Conservation (phyloP, 2,329 filamentous ascomycete genomes). For the Blastomyces gilchristii region DNA sequence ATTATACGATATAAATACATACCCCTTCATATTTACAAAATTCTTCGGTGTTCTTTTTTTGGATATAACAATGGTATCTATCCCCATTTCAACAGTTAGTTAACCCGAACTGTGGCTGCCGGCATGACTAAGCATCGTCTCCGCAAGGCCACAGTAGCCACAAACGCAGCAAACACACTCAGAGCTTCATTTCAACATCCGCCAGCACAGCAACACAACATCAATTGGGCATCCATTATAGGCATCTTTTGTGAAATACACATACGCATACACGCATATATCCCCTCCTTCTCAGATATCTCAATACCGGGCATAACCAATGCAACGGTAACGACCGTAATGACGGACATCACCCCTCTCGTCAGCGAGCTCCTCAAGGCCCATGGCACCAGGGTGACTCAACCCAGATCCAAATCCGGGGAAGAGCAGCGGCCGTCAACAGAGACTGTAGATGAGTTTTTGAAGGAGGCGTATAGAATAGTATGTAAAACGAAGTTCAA, state of each 20-base stretch:
- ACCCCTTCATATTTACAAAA: too few relatives aligned
- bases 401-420: slow-evolving; percentile 15
- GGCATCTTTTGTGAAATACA: background rate
- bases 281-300: background rate
- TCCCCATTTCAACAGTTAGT: too few relatives aligned
- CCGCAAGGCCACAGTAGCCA: slow-evolving; percentile 3
- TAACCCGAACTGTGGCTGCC: too few relatives aligned
- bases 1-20: too few relatives aligned
- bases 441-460: slow-evolving; percentile 62
- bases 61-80: too few relatives aligned
- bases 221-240: background rate
- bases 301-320: background rate
- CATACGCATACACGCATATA: slow-evolving; percentile 1
- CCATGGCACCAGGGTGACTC: slow-evolving; percentile 29
- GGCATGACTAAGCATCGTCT: slow-evolving; percentile 1
- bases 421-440: slow-evolving; percentile 17
- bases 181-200: background rate
- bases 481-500: slow-evolving; percentile 40
- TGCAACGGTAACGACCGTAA: slow-evolving; percentile 13
- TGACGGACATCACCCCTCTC: slow-evolving; percentile 35
- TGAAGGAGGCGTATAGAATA: slow-evolving; percentile 90
- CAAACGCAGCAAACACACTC: background rate
- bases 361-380: slow-evolving; percentile 28
- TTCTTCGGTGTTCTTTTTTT: too few relatives aligned
- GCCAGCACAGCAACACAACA: background rate